Conservation (phyloP, 1,284 basidiomycete genomes). For the Pseudozyma hubeiensis region DNA sequence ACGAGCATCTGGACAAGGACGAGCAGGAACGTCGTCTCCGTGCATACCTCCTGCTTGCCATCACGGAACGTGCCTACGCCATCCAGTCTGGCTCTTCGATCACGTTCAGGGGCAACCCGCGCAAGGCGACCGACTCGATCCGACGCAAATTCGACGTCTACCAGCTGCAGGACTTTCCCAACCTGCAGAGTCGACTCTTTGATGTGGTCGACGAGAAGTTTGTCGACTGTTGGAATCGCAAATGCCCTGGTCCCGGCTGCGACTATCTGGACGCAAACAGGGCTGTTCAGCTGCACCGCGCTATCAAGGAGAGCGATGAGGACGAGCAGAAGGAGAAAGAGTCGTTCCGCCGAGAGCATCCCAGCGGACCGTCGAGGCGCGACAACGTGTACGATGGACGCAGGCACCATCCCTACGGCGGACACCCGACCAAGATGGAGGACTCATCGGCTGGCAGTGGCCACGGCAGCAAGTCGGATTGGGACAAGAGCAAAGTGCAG, state of each 20-base stretch:
- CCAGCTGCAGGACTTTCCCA: conserved; percentile 58
- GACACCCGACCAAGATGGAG: conserved; percentile 14
- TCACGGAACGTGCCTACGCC: conserved; percentile 63
- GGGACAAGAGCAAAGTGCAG: conserved; percentile 51
- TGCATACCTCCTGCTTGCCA: conserved; percentile 62
- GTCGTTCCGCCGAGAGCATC: conserved; percentile 21
- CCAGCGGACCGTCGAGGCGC: conserved; percentile 9
- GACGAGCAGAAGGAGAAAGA: conserved; percentile 44
- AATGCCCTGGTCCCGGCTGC: conserved; percentile 51
- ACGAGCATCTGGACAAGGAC: conserved; percentile 58
- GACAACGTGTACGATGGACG: conserved; percentile 6
- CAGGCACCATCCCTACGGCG: conserved; percentile 26
- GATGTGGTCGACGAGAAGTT: conserved; percentile 61
- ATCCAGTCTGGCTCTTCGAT: conserved; percentile 56
- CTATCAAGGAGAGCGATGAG: conserved; percentile 50
- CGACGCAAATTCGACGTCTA: conserved; percentile 45
- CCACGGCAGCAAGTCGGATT: conserved; percentile 20
- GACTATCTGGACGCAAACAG: conserved; percentile 43
- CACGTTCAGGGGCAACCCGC: conserved; percentile 56
- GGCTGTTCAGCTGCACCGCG: conserved; percentile 48
- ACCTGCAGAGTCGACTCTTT: conserved; percentile 45
- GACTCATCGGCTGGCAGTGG: conserved; percentile 5
- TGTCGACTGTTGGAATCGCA: conserved; percentile 62
- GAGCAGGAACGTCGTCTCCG: conserved; percentile 62
- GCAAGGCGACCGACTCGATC: conserved; percentile 47